Conservation (phyloP, 495 filamentous ascomycete species). For the Trichodelitschia bisporula region DNA sequence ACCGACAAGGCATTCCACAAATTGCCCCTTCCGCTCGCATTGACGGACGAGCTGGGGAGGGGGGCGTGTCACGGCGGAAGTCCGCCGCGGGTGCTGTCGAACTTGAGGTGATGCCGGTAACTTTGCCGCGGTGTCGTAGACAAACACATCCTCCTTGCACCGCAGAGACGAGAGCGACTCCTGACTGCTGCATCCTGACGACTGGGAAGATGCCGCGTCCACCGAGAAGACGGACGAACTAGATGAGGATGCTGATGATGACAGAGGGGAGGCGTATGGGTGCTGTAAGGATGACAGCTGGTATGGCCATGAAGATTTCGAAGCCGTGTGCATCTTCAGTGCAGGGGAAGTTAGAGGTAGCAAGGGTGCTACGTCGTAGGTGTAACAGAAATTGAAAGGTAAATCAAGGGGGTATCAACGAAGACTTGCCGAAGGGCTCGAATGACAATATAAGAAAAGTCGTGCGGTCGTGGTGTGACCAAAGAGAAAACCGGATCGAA, state of each 20-base stretch:
- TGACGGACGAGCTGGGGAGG: constrained; percentile 73
- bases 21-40: constrained; percentile 79
- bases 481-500: too few species aligned
- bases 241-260: constrained; percentile 48
- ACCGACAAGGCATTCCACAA: constrained; percentile 97
- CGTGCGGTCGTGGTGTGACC: too few species aligned
- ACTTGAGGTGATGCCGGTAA: constrained; percentile 26
- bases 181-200: constrained; percentile 27
- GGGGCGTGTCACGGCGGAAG: constrained; percentile 22
- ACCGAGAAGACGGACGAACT: constrained; percentile 61
- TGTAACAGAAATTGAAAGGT: not conserved
- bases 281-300: constrained; percentile 8
- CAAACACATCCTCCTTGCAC: constrained; percentile 4
- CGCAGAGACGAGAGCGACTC: constrained; percentile 13
- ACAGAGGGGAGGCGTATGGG: constrained; percentile 42
- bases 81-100: constrained; percentile 60
- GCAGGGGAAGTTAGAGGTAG: constrained; percentile 9
- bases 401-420: constrained; percentile 1
- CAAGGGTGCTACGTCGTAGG: too few species aligned
- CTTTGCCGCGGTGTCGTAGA: not conserved
- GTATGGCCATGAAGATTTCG: too few species aligned
- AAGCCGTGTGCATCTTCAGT: constrained; percentile 4
- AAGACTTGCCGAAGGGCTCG: constrained; percentile 1
- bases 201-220: constrained; percentile 25
- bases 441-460: too few species aligned